These are phyloP conservation scores for Cerrena zonata DNA, from an alignment of 1,284 basidiomycete species.

Conservation along the genomic window DNA sequence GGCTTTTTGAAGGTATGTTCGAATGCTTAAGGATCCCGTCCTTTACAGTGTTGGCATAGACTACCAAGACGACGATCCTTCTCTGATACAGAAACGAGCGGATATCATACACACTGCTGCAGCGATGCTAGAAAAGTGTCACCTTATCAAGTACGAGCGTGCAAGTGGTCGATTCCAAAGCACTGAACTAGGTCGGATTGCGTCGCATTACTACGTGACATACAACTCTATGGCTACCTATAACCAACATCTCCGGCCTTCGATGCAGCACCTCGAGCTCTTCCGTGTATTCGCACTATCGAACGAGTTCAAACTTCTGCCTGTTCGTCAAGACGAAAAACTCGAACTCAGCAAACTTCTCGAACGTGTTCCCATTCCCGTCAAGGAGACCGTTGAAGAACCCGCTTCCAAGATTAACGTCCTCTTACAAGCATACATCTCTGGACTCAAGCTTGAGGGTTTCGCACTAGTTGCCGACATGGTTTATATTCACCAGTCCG, in stretches of 20 bases:
- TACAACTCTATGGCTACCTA: slow-evolving; percentile 96
- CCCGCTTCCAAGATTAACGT: slow-evolving; percentile 97
- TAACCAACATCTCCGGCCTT: slow-evolving; percentile 88
- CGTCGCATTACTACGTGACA: slow-evolving; percentile 94
- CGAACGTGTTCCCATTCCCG: slow-evolving; percentile 93
- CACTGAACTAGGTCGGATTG: slow-evolving; percentile 90
- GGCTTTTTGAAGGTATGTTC: slow-evolving; percentile 69
- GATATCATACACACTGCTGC: slow-evolving; percentile 95
- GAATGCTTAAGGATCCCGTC: slow-evolving; percentile 87
- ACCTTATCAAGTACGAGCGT: slow-evolving; percentile 90
- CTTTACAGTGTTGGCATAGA: slow-evolving; percentile 88
- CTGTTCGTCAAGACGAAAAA: slow-evolving; percentile 73
- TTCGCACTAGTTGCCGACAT: slow-evolving; percentile 98
- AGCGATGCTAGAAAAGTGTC: slow-evolving; percentile 88
- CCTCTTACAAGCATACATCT: slow-evolving; percentile 91
- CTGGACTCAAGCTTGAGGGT: slow-evolving; percentile 88
- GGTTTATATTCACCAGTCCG: slow-evolving; percentile 93
- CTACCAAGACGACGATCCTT: slow-evolving; percentile 82
- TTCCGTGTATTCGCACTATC: slow-evolving; percentile 95
- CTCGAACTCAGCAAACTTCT: slow-evolving; percentile 88
- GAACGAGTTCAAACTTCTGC: slow-evolving; percentile 94
- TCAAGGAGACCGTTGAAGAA: slow-evolving; percentile 95
- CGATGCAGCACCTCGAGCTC: slow-evolving; percentile 84
- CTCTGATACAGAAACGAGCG: slow-evolving; percentile 87
- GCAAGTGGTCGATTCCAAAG: slow-evolving; percentile 83